phyloP scores from a whole-genome alignment of 441 rosid genomes.

The Jatropha multifida region DNA sequence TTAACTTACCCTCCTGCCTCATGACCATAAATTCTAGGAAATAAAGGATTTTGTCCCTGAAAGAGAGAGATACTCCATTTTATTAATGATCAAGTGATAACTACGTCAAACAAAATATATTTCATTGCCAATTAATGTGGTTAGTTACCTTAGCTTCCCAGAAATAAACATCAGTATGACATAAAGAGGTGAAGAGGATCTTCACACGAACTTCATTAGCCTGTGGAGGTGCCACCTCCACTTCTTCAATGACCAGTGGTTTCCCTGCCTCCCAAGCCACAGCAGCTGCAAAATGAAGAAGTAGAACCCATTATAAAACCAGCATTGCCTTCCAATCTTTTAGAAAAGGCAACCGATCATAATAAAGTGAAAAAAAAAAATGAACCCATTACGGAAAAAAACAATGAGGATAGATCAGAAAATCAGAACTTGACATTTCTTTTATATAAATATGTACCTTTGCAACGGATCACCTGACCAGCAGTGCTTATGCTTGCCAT shows the following conservation, averaged over 20 bases:
- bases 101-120: neutral
- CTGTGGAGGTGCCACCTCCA: constrained; percentile 54
- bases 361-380: neutral
- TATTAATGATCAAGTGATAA: neutral
- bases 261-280: constrained; percentile 88
- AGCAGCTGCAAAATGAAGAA: constrained; percentile 39
- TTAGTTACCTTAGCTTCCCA: constrained; percentile 57
- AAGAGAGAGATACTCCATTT: neutral
- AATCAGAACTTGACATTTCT: neutral
- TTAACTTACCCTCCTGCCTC: constrained; percentile 47
- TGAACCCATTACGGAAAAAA: no score
- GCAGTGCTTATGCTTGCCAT: constrained; percentile 16
- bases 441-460: neutral
- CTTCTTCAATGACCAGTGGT: constrained; percentile 60
- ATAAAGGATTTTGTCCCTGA: constrained; percentile 49
- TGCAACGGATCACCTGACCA: constrained; percentile 10
- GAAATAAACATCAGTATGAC: constrained; percentile 53
- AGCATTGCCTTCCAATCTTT: neutral
- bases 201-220: constrained; percentile 44
- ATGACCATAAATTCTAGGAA: constrained; percentile 49
- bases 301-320: neutral
- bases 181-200: constrained; percentile 44
- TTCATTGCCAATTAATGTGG: neutral
- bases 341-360: neutral
- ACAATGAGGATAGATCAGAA: no score